Evolutionary conservation across 495 filamentous ascomycete species (phyloP).

Genomic region (Geoglossum glabrum): DNA sequence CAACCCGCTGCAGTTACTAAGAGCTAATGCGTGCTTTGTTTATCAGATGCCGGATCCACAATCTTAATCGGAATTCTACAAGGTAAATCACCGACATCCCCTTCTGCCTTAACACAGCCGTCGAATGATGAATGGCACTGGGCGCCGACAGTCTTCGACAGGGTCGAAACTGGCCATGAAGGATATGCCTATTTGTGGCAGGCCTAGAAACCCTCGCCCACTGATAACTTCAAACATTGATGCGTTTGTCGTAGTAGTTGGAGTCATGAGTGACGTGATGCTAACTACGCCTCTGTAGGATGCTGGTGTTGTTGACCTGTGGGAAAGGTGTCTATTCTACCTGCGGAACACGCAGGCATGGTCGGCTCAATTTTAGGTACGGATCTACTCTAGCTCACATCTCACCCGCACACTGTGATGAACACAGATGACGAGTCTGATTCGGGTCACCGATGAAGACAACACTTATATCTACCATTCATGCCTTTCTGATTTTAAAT

Average conservation of each 20-base stretch:
- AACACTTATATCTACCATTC: slow-evolving; percentile 55
- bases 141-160: slow-evolving; percentile 62
- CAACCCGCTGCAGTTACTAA: not conserved
- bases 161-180: slow-evolving; percentile 37
- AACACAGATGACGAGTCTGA: slow-evolving; percentile 80
- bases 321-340: too few species aligned
- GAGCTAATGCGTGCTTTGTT: not conserved
- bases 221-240: slow-evolving; percentile 36
- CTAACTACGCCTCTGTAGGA: not conserved
- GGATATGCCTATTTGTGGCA: slow-evolving; percentile 91
- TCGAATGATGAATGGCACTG: slow-evolving; percentile 97
- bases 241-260: not conserved
- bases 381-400: not conserved
- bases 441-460: slow-evolving; percentile 61
- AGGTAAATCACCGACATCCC: not conserved
- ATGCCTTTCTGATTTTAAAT: slow-evolving; percentile 41
- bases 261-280: not conserved
- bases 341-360: too few species aligned
- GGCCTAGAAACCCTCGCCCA: slow-evolving; percentile 99
- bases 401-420: slow-evolving; percentile 29
- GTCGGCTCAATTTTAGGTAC: not conserved
- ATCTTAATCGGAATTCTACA: not conserved
- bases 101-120: slow-evolving; percentile 5
- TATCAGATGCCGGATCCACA: not conserved
- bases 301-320: not conserved